These are phyloP conservation scores for Hypomontagnella monticulosa DNA, from an alignment of 495 filamentous ascomycete species.

Conservation along the genomic window DNA sequence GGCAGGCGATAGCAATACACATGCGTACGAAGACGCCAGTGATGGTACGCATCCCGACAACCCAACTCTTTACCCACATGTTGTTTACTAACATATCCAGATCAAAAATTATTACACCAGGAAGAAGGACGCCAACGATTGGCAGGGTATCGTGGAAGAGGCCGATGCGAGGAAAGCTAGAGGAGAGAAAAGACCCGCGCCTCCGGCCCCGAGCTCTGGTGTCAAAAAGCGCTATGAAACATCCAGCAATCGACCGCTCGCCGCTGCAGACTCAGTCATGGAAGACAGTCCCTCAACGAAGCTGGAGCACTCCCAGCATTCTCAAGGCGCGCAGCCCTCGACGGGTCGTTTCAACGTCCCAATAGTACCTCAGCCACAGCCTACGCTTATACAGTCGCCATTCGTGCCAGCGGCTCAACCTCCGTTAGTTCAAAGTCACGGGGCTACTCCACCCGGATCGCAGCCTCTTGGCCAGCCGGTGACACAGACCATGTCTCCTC, in stretches of 20 bases:
- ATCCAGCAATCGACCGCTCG: constrained; percentile 61
- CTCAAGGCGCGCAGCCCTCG: constrained; percentile 45
- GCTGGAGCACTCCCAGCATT: constrained; percentile 48
- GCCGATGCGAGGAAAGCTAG: constrained; percentile 75
- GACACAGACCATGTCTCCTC: constrained; percentile 53
- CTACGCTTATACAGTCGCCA: constrained; percentile 37
- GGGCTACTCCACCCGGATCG: constrained; percentile 38
- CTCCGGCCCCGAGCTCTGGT: constrained; percentile 67
- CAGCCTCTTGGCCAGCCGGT: constrained; percentile 42
- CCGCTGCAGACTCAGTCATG: constrained; percentile 67
- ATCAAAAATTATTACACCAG: constrained; percentile 93
- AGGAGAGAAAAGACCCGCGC: constrained; percentile 78
- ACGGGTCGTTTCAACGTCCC: constrained; percentile 54
- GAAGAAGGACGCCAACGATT: constrained; percentile 77
- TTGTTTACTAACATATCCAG: constrained; percentile 58
- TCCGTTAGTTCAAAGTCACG: constrained; percentile 34
- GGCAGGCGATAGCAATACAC: constrained; percentile 79
- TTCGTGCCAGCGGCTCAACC: constrained; percentile 38
- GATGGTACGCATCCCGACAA: constrained; percentile 72
- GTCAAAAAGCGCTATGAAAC: constrained; percentile 59
- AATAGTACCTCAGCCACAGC: constrained; percentile 48
- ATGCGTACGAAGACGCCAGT: constrained; percentile 94
- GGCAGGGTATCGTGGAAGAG: constrained; percentile 71
- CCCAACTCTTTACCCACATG: constrained; percentile 6
- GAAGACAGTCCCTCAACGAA: constrained; percentile 62